These are phyloP conservation scores for Parastagonospora nodorum DNA, from an alignment of 2,329 filamentous ascomycete genomes.

Conservation along the genomic window DNA sequence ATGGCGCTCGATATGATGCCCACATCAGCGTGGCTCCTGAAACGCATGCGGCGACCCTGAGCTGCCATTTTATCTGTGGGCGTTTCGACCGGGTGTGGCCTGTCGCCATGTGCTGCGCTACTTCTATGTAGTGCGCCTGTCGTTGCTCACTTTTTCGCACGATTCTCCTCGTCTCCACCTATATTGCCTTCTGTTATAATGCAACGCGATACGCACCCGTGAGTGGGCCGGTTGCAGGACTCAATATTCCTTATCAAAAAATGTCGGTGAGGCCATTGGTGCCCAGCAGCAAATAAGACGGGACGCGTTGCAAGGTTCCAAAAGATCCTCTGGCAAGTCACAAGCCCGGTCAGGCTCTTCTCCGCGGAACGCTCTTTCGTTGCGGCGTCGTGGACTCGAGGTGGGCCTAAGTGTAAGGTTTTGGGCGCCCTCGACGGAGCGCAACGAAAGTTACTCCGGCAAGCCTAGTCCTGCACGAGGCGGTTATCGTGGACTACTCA, in stretches of 20 bases:
- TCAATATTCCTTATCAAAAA: slow-evolving; percentile 15
- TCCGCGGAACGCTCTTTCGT: neutral
- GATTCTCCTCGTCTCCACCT: slow-evolving; percentile 12
- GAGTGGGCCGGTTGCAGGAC: slow-evolving; percentile 7
- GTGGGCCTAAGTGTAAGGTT: too few relatives aligned
- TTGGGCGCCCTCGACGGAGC: too few relatives aligned
- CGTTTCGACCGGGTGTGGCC: slow-evolving; percentile 11
- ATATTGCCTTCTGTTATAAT: slow-evolving; percentile 18
- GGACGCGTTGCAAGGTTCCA: neutral
- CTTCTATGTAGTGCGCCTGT: slow-evolving; percentile 2
- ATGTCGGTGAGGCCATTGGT: slow-evolving; percentile 25
- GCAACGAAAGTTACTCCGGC: too few relatives aligned
- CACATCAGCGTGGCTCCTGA: slow-evolving; percentile 9
- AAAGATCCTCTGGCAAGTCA: slow-evolving; percentile 1
- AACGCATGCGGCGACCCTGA: slow-evolving; percentile 4
- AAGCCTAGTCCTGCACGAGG: neutral
- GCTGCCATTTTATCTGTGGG: slow-evolving; percentile 11
- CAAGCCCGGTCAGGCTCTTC: slow-evolving; percentile 2
- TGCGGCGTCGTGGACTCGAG: too few relatives aligned
- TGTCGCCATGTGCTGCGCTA: slow-evolving; percentile 10
- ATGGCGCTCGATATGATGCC: slow-evolving; percentile 4
- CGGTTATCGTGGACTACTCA: slow-evolving; percentile 7
- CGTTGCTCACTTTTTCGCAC: neutral
- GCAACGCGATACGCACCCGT: neutral
- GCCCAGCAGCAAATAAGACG: neutral